phyloP scores from a whole-genome alignment of 305 asterid species.

The Solanum hybrid region DNA sequence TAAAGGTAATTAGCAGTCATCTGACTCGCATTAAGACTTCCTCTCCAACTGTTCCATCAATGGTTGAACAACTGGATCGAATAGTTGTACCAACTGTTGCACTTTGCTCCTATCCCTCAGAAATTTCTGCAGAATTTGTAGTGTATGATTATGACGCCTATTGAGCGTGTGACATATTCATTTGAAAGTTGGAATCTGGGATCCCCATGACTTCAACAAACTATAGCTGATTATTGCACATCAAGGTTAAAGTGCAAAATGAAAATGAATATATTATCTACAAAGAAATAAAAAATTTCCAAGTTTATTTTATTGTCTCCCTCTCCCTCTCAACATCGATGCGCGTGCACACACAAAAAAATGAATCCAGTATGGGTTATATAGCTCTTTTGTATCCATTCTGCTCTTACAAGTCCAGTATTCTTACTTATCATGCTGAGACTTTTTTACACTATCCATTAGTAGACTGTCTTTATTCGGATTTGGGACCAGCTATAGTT shows the following conservation, averaged over 20 bases:
- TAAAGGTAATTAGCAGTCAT: not conserved
- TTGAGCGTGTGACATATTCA: not conserved
- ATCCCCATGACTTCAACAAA: not conserved
- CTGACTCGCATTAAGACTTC: constrained; percentile 80
- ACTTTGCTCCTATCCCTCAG: constrained; percentile 74
- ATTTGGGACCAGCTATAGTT: not conserved
- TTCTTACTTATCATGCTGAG: not conserved
- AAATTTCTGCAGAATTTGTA: constrained; percentile 43
- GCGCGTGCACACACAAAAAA: not conserved
- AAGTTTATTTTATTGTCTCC: not conserved
- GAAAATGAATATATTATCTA: not conserved
- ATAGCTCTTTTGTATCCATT: not conserved
- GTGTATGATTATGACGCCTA: not conserved
- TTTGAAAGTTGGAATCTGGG: not conserved
- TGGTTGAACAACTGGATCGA: constrained; percentile 67
- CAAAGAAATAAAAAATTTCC: not conserved
- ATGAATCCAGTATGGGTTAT: not conserved
- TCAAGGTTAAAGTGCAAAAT: not conserved
- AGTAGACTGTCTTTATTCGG: not conserved
- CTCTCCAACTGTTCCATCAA: constrained; percentile 61
- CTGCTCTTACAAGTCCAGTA: not conserved
- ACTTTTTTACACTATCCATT: not conserved
- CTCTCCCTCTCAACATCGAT: not conserved
- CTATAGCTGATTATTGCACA: not conserved
- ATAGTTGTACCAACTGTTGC: constrained; percentile 48